These are phyloP conservation scores for Hemisphaericaspora subhashii DNA, from an alignment of 1,139 yeast species.

Conservation along the genomic window DNA sequence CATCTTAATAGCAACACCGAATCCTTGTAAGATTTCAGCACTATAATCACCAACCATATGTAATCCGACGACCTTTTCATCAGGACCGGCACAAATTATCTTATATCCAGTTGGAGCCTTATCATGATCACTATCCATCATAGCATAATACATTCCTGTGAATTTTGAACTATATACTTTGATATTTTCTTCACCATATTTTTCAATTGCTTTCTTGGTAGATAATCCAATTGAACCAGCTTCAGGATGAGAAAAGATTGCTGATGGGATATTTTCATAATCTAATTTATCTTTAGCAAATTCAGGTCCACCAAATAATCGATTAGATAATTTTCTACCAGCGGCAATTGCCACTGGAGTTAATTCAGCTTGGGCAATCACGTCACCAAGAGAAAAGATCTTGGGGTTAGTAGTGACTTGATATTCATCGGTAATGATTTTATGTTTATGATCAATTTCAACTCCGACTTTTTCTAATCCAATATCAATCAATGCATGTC, in stretches of 20 bases:
- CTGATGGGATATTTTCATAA: conserved; percentile 85
- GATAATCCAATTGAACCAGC: conserved; percentile 90
- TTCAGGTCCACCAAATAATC: conserved; percentile 79
- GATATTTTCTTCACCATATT: conserved; percentile 79
- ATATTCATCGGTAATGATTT: conserved; percentile 78
- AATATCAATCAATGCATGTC: conserved; percentile 71
- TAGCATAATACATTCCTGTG: conserved; percentile 91
- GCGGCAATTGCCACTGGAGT: conserved; percentile 99
- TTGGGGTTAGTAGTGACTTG: conserved; percentile 76
- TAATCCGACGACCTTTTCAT: conserved; percentile 93
- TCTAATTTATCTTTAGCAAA: conserved; percentile 75
- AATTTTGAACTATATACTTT: conserved; percentile 82
- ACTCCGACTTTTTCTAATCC: conserved; percentile 79
- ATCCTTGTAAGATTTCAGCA: conserved; percentile 94
- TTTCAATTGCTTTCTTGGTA: conserved; percentile 70
- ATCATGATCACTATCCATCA: conserved; percentile 61
- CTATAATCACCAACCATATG: conserved; percentile 90
- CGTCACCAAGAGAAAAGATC: conserved; percentile 90
- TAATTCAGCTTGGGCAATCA: conserved; percentile 84
- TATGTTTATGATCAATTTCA: conserved; percentile 53
- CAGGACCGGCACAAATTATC: conserved; percentile 70
- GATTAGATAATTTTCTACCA: conserved; percentile 88
- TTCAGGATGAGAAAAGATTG: conserved; percentile 94
- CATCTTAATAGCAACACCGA: conserved; percentile 96
- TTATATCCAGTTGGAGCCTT: conserved; percentile 90